Conservation (phyloP, 805 yeast species). For the Nakazawaea laoshanensis region DNA sequence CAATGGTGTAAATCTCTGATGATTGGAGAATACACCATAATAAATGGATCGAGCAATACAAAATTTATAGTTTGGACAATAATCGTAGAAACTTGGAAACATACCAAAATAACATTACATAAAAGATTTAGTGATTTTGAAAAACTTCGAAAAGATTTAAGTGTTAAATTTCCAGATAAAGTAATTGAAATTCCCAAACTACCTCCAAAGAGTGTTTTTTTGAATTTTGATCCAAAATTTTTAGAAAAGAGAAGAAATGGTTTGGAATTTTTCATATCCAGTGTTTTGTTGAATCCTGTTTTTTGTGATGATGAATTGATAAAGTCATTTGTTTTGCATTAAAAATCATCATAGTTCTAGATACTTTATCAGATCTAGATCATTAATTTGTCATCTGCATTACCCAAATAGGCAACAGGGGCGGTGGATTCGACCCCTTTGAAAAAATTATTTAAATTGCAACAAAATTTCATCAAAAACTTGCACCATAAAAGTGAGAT, state of each 20-base stretch:
- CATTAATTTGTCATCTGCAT: too few species aligned
- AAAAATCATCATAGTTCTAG: too few species aligned
- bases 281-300: conserved; percentile 42
- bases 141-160: conserved; percentile 31
- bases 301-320: conserved; percentile 29
- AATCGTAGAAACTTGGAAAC: conserved; percentile 17
- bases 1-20: conserved; percentile 21
- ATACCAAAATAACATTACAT: conserved; percentile 36
- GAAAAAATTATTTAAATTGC: too few species aligned
- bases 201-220: conserved; percentile 42
- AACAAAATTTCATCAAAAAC: too few species aligned
- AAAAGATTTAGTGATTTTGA: conserved; percentile 63
- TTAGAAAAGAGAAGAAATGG: conserved; percentile 47
- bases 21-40: conserved; percentile 24
- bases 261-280: conserved; percentile 51
- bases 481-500: too few species aligned
- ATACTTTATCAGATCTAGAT: too few species aligned
- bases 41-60: conserved; percentile 17
- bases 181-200: conserved; percentile 32
- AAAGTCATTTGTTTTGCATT: conserved; percentile 27
- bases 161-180: conserved; percentile 25
- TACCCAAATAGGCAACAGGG: too few species aligned
- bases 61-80: conserved; percentile 21
- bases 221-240: conserved; percentile 36
- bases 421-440: too few species aligned